Evolutionary conservation across 495 filamentous ascomycete genomes (phyloP).

Genomic region (Apodospora peruviana): DNA sequence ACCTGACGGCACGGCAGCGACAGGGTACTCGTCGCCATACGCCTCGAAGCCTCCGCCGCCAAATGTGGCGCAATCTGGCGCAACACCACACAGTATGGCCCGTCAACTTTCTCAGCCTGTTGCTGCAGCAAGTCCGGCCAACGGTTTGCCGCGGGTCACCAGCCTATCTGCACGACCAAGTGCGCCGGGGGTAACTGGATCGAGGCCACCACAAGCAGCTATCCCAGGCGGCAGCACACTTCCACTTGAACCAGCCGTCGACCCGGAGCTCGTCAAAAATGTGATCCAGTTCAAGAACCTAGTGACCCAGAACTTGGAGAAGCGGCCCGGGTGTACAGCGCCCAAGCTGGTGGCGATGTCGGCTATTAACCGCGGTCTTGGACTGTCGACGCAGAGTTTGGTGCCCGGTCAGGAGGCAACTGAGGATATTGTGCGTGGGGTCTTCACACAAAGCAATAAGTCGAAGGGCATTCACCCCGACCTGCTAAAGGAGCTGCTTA

Average conservation of each 20-base stretch:
- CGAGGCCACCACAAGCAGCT: conserved; percentile 10
- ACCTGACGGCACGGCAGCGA: conserved; percentile 20
- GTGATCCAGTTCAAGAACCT: conserved; percentile 25
- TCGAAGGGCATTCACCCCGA: conserved; percentile 20
- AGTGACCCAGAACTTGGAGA: conserved; percentile 19
- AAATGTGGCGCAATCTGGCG: conserved; percentile 8
- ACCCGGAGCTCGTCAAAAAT: conserved; percentile 18
- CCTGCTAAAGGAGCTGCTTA: conserved; percentile 17
- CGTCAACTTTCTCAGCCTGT: conserved; percentile 10
- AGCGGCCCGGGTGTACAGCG: conserved; percentile 9
- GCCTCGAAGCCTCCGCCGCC: conserved; percentile 27
- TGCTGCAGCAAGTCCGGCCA: conserved; percentile 7
- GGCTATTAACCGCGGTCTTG: conserved; percentile 27
- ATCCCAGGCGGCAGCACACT: conserved; percentile 3
- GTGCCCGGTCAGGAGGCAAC: conserved; percentile 19
- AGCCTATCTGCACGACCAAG: conserved; percentile 4
- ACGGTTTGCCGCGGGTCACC: conserved; percentile 17
- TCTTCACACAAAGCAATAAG: conserved; percentile 21
- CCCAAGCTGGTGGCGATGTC: conserved; percentile 26
- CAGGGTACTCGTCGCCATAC: conserved; percentile 41
- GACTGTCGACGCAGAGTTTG: conserved; percentile 18
- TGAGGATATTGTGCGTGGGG: conserved; percentile 24
- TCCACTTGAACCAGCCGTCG: conserved; percentile 21
- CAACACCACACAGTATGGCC: conserved; percentile 11
- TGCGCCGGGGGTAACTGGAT: background rate